These are phyloP conservation scores for Irpex lacteus DNA, from an alignment of 1,284 basidiomycete genomes.

Conservation along the genomic window DNA sequence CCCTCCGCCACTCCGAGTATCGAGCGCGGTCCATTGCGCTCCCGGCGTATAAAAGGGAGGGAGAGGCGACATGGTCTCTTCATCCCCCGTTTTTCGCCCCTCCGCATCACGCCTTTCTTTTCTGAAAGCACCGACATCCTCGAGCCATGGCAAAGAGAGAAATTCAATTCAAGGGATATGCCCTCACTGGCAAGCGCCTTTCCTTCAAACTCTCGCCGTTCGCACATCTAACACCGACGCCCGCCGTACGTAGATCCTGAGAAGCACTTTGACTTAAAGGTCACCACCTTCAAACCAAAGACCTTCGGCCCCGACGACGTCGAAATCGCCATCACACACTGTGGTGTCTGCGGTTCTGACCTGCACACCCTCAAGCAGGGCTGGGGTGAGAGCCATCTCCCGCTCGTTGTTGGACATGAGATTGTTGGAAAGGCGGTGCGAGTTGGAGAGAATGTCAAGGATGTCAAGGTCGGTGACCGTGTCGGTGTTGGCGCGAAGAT, in stretches of 20 bases:
- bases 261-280: conserved; percentile 40
- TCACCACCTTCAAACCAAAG: conserved; percentile 36
- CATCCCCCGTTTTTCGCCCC: neutral
- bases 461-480: conserved; percentile 59
- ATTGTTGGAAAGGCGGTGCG: conserved; percentile 57
- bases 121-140: neutral
- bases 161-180: conserved; percentile 25
- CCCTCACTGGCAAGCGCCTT: conserved; percentile 15
- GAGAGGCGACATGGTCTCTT: neutral
- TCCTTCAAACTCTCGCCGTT: neutral
- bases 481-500: conserved; percentile 67
- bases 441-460: conserved; percentile 52
- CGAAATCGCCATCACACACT: conserved; percentile 37
- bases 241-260: conserved; percentile 18
- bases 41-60: neutral
- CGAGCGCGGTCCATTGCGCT: no score
- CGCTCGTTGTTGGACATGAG: conserved; percentile 53
- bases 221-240: neutral
- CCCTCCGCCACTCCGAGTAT: neutral
- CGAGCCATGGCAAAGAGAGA: conserved; percentile 7
- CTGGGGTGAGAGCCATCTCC: conserved; percentile 44
- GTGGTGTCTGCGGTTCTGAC: conserved; percentile 47
- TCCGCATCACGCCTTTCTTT: neutral
- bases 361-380: conserved; percentile 47
- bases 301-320: conserved; percentile 32